Conservation (phyloP, 257 asterid genomes). For the Cynanchum wilfordii region DNA sequence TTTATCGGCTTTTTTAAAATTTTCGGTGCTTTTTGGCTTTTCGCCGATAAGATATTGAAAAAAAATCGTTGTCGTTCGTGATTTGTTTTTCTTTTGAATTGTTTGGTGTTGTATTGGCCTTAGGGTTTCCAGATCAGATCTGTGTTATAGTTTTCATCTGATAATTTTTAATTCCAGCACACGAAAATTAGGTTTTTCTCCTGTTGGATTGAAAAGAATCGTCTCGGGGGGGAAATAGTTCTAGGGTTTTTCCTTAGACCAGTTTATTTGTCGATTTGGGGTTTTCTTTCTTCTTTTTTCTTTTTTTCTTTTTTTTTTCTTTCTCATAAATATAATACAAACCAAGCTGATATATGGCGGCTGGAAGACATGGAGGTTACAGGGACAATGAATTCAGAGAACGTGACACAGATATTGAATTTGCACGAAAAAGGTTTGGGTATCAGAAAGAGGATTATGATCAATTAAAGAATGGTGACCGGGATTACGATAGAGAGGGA, state of each 20-base stretch:
- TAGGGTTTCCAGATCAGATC: not conserved
- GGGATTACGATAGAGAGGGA: conserved; percentile 36
- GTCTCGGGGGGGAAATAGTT: conserved; percentile 6
- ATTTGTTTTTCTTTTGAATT: not conserved
- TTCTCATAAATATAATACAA: not conserved
- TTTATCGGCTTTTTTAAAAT: not conserved
- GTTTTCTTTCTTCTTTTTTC: too few relatives aligned
- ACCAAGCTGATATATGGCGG: conserved; percentile 44
- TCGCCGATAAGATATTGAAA: not conserved
- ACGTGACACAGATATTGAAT: conserved; percentile 48
- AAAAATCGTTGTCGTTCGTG: not conserved
- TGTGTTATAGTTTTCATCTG: not conserved
- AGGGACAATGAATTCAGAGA: conserved; percentile 58
- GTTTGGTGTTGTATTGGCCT: not conserved
- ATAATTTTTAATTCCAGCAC: not conserved
- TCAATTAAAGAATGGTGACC: conserved; percentile 34
- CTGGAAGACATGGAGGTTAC: conserved; percentile 71
- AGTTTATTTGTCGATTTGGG: not conserved
- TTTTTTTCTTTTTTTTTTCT: too few relatives aligned
- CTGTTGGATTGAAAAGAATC: not conserved
- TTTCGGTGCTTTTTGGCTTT: not conserved
- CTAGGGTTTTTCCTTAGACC: conserved; percentile 21
- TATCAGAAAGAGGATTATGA: conserved; percentile 46
- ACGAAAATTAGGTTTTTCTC: not conserved
- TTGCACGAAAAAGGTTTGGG: conserved; percentile 40